Evolutionary conservation across 371 early-diverging fungal genomes (phyloP).

Genomic region (Capniomyces stellatus): DNA sequence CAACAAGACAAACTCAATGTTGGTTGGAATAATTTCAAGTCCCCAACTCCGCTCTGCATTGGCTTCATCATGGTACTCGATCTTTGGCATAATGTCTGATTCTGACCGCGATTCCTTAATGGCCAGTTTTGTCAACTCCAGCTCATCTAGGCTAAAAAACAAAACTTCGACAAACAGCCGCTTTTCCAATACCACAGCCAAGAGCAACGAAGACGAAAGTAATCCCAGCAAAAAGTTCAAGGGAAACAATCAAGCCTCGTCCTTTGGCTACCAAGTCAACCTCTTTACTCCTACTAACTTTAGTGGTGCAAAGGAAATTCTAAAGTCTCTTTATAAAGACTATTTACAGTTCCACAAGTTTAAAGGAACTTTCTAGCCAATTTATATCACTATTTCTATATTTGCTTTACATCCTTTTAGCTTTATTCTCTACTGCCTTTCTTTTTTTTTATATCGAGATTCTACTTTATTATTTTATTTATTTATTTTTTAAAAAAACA

Average conservation of each 20-base stretch:
- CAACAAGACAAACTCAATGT: background rate
- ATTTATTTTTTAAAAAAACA: too few species aligned
- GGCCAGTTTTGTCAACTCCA: conserved; percentile 1
- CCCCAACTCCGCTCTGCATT: conserved; percentile 17
- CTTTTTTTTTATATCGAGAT: too few species aligned
- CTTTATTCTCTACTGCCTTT: too few species aligned
- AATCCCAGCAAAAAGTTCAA: too few species aligned
- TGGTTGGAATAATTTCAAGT: conserved; percentile 9
- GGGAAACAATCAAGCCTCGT: too few species aligned
- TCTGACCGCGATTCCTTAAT: conserved; percentile 13
- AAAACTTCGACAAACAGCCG: too few species aligned
- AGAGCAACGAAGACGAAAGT: too few species aligned
- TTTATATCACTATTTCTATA: too few species aligned
- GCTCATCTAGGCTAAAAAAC: background rate
- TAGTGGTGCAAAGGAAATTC: conserved; percentile 19
- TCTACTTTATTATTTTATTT: too few species aligned
- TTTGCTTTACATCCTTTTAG: too few species aligned
- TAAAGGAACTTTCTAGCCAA: conserved; percentile 18
- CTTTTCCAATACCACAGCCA: too few species aligned
- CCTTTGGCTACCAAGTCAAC: too few species aligned
- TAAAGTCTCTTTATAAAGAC: conserved; percentile 20
- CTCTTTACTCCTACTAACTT: conserved; percentile 8
- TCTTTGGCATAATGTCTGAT: conserved; percentile 13
- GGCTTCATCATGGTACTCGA: conserved; percentile 17
- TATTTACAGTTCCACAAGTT: conserved; percentile 19